phyloP scores from a whole-genome alignment of 106 monocot genomes.

The Platanthera zijinensis region DNA sequence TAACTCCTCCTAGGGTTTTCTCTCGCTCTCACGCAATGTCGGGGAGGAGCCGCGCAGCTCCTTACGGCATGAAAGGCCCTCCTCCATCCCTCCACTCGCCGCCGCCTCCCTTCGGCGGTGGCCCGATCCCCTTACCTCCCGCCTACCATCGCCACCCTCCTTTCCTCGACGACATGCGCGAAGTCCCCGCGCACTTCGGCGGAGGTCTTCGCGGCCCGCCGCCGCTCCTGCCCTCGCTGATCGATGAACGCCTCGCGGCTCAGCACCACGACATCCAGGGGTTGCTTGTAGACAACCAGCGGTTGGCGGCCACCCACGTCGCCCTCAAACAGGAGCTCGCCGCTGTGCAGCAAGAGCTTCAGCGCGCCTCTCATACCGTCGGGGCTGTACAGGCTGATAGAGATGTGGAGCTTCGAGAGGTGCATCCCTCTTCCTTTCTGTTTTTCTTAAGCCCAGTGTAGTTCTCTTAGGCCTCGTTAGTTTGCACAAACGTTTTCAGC shows the following conservation, averaged over 20 bases:
- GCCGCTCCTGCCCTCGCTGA: conserved; percentile 16
- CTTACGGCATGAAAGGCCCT: conserved; percentile 9
- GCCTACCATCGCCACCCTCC: conserved; percentile 1
- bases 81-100: conserved; percentile 10
- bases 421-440: background rate
- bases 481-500: too few species aligned
- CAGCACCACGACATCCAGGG: conserved; percentile 68
- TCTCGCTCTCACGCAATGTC: conserved; percentile 5
- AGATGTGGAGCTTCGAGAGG: conserved; percentile 49
- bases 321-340: conserved; percentile 78
- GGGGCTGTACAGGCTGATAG: conserved; percentile 26
- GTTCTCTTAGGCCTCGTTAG: background rate
- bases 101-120: conserved; percentile 5
- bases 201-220: conserved; percentile 8
- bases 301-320: conserved; percentile 86
- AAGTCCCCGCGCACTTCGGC: conserved; percentile 2
- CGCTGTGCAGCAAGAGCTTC: conserved; percentile 55
- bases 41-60: conserved; percentile 19
- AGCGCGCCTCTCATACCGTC: conserved; percentile 16
- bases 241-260: conserved; percentile 58
- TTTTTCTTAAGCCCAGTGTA: too few species aligned
- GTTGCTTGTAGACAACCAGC: conserved; percentile 79
- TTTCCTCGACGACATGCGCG: conserved; percentile 16
- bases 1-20: conserved; percentile 8
- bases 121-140: conserved; percentile 1